Conservation (phyloP, 2,329 filamentous ascomycete species). For the Aspergillus sp. region DNA sequence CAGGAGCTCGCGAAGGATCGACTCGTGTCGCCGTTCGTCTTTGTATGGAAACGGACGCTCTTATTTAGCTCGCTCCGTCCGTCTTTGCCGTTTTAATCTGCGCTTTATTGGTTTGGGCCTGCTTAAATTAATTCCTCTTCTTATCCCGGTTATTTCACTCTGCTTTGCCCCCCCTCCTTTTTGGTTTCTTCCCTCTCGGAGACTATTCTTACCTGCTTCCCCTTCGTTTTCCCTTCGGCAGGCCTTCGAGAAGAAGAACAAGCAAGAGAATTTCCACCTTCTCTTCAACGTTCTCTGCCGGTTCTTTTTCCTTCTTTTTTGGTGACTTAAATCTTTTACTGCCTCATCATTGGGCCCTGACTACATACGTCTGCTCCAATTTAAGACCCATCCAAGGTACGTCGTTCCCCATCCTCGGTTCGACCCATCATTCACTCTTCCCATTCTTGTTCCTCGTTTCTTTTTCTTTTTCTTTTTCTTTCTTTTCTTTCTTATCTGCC, state of each 20-base stretch:
- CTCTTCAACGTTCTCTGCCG: not conserved
- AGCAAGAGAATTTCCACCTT: not conserved
- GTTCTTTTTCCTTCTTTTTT: conserved; percentile 3
- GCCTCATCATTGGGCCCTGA: not conserved
- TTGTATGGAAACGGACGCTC: not conserved
- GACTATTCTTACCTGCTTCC: not conserved
- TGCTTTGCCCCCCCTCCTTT: conserved; percentile 6
- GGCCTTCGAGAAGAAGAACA: not conserved
- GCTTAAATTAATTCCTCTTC: conserved; percentile 3
- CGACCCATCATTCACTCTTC: not conserved
- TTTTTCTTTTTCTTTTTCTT: conserved; percentile 7
- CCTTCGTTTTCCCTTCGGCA: not conserved
- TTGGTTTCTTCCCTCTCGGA: not conserved
- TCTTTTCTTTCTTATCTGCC: conserved; percentile 5
- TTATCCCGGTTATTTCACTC: not conserved
- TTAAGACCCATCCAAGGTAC: not conserved
- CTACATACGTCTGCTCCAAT: not conserved
- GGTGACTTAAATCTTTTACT: not conserved
- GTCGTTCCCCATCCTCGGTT: not conserved
- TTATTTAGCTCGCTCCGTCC: not conserved
- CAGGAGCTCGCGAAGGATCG: no score
- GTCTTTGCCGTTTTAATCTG: not conserved
- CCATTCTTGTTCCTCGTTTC: not conserved
- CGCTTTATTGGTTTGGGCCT: not conserved
- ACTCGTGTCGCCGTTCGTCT: no score